These are phyloP conservation scores for Rugosomyces carneus DNA, from an alignment of 1,284 basidiomycete genomes.

Conservation along the genomic window DNA sequence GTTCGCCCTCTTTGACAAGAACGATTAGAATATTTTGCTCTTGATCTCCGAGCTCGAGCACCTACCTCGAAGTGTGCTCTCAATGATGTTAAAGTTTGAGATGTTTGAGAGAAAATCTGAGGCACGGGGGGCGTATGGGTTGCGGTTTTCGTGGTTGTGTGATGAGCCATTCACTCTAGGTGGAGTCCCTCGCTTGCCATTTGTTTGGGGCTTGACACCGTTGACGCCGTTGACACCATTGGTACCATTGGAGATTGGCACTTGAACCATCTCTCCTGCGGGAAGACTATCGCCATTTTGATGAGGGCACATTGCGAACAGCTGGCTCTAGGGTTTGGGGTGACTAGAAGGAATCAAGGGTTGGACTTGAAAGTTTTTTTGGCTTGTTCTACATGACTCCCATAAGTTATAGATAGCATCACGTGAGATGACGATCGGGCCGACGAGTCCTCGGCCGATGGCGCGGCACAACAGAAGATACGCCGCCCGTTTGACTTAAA, in stretches of 20 bases:
- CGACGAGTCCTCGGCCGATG: conserved; percentile 2
- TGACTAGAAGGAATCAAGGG: conserved; percentile 4
- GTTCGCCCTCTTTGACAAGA: conserved; percentile 79
- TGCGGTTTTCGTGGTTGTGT: conserved; percentile 39
- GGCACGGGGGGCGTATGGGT: conserved; percentile 85
- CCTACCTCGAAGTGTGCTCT: conserved; percentile 89
- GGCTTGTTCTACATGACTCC: conserved; percentile 12
- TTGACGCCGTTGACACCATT: no score
- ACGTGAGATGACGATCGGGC: conserved; percentile 5
- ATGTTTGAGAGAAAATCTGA: conserved; percentile 90
- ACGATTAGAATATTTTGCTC: conserved; percentile 4
- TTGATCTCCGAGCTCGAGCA: conserved; percentile 10
- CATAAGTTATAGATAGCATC: conserved; percentile 9
- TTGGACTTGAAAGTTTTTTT: conserved; percentile 15
- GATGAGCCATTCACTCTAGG: conserved; percentile 22
- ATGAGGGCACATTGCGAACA: conserved; percentile 60
- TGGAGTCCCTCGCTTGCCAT: conserved; percentile 38
- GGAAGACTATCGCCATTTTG: conserved; percentile 44
- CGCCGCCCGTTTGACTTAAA: no score
- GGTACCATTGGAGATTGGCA: conserved; percentile 50
- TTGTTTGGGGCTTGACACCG: conserved; percentile 32
- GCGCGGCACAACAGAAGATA: no score
- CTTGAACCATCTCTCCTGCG: conserved; percentile 60
- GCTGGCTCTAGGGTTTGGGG: conserved; percentile 3
- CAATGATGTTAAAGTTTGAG: conserved; percentile 94